A percentile compares a stretch with the other conserved stretches of the same genome.
Evolutionary conservation across 805 yeast genomes (phyloP).

Genomic region (Pichia occidentalis): DNA sequence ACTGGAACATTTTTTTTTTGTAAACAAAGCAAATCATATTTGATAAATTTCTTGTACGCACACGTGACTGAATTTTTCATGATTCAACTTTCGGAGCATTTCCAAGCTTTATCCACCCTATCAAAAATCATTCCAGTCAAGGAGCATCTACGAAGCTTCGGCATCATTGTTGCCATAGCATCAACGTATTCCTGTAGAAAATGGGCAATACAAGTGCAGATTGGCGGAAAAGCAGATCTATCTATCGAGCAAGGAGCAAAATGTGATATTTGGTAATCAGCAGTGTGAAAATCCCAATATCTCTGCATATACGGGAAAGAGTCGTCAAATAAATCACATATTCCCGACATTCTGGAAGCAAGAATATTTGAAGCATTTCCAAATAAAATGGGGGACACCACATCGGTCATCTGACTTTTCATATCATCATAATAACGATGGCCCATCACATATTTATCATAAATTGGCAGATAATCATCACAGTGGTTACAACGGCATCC

Average conservation of each 20-base stretch:
- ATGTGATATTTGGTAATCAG: conserved; percentile 36
- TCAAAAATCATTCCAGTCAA: conserved; percentile 40
- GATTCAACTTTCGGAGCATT: conserved; percentile 18
- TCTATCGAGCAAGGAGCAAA: conserved; percentile 36
- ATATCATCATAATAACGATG: conserved; percentile 52
- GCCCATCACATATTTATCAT: conserved; percentile 56
- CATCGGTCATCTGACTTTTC: conserved; percentile 46
- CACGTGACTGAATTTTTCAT: too few relatives aligned
- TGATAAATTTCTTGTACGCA: too few relatives aligned
- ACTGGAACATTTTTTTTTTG: too few relatives aligned
- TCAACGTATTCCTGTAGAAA: conserved; percentile 39
- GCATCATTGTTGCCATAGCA: conserved; percentile 29
- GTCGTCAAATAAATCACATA: conserved; percentile 22
- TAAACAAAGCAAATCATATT: too few relatives aligned
- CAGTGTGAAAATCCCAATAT: conserved; percentile 42
- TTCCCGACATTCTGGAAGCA: conserved; percentile 27
- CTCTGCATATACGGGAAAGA: conserved; percentile 29
- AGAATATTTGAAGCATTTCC: conserved; percentile 44
- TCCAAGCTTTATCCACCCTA: conserved; percentile 13
- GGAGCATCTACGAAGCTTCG: conserved; percentile 28
- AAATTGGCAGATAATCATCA: conserved; percentile 35
- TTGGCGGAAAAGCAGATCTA: conserved; percentile 35
- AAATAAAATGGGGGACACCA: conserved; percentile 52
- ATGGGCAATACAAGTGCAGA: conserved; percentile 39
- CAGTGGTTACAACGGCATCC: conserved; percentile 67